Evolutionary conservation across 1,139 yeast species (phyloP), one percentile per base, ranked within the genome.

Genomic region (Blastobotrys petasosporus): DNA sequence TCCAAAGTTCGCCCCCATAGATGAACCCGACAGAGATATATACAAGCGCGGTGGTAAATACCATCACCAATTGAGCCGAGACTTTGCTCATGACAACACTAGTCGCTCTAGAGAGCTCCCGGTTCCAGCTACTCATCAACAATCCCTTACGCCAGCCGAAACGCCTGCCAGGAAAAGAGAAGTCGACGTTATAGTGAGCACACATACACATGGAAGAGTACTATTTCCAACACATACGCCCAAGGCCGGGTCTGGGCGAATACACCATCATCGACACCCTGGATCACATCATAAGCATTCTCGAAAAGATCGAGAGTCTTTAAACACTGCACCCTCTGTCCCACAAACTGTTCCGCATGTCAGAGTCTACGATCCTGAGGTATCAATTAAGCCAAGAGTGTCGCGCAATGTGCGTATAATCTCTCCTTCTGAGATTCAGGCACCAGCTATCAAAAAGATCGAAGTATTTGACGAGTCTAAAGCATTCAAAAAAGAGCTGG

Each of bases 1-100:
- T 8, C 69, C 69, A 10, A 56, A 66, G 17, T 62, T 53, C 48
- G 68, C 64, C 8, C 63, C 68, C 10, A 55, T 65, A 44, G 67
- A 60, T 34, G 68, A 65, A 51, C 61, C 62, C 36, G 61, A 63
- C 46, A 44, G 49, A 40, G 52, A 47, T 41, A 33, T 51, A 15
- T 46, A 49, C 33, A 46, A 45, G 37, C 44, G 44, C 30, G 32
- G 29, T 6, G 39, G 20, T 17, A 28, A 41, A 32, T 29, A 25
- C 3, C 40, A 23, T 11, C 37, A 39, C 15, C 36, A 33, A 32
- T 20, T 25, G 31, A 20, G 35, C 11, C 37, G 16, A 23, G 10
- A 33, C 31, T 12, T 28, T 20, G 4, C 20, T 4, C 12, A 13
- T 15, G 13, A 29, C 16, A 23, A 37, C 13, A 17, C 5, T 31